Evolutionary conservation across 2,329 filamentous ascomycete species (phyloP).

Genomic region (Chaetomiaceae sp.): DNA sequence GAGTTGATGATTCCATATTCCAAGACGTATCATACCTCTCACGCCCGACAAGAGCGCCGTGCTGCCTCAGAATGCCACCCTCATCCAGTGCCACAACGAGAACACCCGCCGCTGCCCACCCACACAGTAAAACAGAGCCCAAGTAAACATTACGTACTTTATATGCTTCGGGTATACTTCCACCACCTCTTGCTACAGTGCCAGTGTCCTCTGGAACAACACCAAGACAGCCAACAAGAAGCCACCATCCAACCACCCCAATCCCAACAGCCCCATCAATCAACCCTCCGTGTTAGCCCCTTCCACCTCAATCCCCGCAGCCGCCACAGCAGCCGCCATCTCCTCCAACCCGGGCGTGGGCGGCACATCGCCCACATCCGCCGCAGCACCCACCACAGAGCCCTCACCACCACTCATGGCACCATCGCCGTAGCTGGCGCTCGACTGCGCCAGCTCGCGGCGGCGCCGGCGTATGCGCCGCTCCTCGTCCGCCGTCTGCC

Average conservation of each 20-base stretch:
- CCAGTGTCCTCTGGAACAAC: too few species aligned
- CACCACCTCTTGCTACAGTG: neutral
- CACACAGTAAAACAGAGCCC: slow-evolving; percentile 3
- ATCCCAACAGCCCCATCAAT: neutral
- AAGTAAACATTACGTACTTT: slow-evolving; percentile 24
- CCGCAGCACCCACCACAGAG: slow-evolving; percentile 31
- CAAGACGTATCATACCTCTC: neutral
- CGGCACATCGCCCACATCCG: slow-evolving; percentile 14
- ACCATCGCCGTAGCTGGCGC: slow-evolving; percentile 42
- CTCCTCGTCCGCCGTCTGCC: slow-evolving; percentile 76
- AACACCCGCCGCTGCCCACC: neutral
- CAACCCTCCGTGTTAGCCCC: slow-evolving; percentile 3
- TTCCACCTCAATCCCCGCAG: slow-evolving; percentile 9
- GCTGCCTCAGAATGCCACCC: neutral
- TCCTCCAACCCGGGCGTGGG: slow-evolving; percentile 22
- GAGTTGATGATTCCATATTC: neutral
- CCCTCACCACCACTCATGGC: slow-evolving; percentile 9
- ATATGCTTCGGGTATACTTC: slow-evolving; percentile 14
- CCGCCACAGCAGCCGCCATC: slow-evolving; percentile 18
- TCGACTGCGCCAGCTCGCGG: slow-evolving; percentile 51
- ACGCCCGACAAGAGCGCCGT: neutral
- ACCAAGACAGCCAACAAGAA: too few species aligned
- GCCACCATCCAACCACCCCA: neutral
- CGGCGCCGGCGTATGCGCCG: slow-evolving; percentile 60
- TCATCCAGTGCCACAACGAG: neutral